Percentiles rank a stretch among this genome's conserved stretches.
These are phyloP conservation scores for Coelastrella sp. DNA, from an alignment of 139 green algal species.

Conservation along the genomic window DNA sequence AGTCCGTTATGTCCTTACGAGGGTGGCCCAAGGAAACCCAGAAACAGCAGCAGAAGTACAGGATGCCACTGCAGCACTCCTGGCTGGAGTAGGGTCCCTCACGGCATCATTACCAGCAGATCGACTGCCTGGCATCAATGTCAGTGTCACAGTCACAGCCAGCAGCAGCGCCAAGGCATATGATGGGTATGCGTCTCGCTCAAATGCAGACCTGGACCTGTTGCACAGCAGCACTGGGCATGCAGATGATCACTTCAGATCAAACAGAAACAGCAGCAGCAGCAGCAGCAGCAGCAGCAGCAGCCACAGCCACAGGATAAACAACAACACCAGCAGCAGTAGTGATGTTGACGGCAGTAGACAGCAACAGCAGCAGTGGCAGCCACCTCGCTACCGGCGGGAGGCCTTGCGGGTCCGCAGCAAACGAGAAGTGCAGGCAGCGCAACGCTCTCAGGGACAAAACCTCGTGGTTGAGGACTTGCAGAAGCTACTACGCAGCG, in stretches of 20 bases:
- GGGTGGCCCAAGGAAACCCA: constrained; percentile 22
- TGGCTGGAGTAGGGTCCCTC: background rate
- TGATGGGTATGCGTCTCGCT: background rate
- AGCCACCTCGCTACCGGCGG: constrained; percentile 12
- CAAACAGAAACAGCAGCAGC: background rate
- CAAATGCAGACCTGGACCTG: constrained; percentile 2
- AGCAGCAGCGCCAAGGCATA: background rate
- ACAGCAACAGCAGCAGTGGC: background rate
- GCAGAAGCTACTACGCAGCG: background rate
- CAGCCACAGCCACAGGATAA: background rate
- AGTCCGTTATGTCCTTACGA: background rate
- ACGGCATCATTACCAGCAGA: background rate
- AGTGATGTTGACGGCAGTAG: background rate
- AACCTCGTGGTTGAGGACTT: constrained; percentile 22
- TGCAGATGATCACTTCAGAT: too few species aligned
- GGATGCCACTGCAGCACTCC: background rate
- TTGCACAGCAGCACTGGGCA: too few species aligned
- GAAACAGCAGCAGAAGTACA: constrained; percentile 27
- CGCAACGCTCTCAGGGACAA: background rate
- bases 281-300: constrained; percentile 8
- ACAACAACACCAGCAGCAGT: background rate
- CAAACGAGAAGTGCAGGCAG: constrained; percentile 17
- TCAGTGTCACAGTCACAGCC: constrained; percentile 16
- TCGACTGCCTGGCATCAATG: background rate
- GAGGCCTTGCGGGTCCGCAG: constrained; percentile 10